A percentile compares a stretch with the other conserved stretches of the same genome.
Conservation (phyloP, 192 early-diverging fungal species). For the Pecoramyces ruminantium region DNA sequence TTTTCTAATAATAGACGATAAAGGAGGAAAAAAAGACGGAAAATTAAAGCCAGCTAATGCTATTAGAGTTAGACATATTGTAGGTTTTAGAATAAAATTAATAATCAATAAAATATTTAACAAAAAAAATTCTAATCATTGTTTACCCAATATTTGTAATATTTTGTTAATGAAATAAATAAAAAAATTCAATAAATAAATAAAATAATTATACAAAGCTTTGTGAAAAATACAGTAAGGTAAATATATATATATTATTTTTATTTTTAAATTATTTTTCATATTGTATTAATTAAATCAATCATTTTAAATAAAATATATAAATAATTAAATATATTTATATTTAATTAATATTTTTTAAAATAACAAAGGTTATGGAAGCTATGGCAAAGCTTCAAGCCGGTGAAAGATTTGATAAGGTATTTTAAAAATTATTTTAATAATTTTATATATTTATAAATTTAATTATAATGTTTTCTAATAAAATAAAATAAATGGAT, state of each 20-base stretch:
- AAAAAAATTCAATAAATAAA: too few species aligned
- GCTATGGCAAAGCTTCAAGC: constrained; percentile 45
- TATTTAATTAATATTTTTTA: too few species aligned
- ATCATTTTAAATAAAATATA: too few species aligned
- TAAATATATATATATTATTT: background rate
- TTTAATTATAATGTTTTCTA: too few species aligned
- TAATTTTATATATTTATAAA: too few species aligned
- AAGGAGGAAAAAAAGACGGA: constrained; percentile 7
- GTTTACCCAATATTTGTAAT: too few species aligned
- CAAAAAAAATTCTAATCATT: too few species aligned
- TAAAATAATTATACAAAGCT: too few species aligned
- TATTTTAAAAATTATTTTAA: constrained; percentile 2
- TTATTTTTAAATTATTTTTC: too few species aligned
- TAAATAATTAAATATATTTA: too few species aligned
- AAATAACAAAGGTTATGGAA: constrained; percentile 23
- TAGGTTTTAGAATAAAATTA: background rate
- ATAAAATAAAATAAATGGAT: too few species aligned
- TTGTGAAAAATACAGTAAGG: constrained; percentile 65
- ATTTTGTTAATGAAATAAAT: too few species aligned
- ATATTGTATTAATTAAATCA: background rate
- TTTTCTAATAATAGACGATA: background rate
- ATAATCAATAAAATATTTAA: constrained; percentile 2
- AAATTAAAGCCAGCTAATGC: constrained; percentile 48
- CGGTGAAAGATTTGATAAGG: constrained; percentile 39
- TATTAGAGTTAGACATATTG: constrained; percentile 16